Conservation (phyloP, 805 yeast genomes). For the Yarrowia keelungensis region DNA sequence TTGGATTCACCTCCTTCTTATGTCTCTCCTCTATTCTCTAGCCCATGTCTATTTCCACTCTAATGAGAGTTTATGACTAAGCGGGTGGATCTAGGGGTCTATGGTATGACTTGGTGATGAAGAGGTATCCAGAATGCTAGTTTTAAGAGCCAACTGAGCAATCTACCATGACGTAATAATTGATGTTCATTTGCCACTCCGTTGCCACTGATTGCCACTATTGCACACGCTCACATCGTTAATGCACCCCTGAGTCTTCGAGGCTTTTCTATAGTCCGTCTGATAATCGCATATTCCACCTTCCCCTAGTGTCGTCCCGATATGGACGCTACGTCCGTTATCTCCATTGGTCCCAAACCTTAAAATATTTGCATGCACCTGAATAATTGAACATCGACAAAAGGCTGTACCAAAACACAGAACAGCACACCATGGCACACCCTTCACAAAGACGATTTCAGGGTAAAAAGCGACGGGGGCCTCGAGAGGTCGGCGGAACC, state of each 20-base stretch:
- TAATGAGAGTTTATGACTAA: neutral
- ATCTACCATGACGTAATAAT: too few relatives aligned
- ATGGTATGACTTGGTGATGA: too few relatives aligned
- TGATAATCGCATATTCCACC: neutral
- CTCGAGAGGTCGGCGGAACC: slow-evolving; percentile 24
- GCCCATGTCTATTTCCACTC: neutral
- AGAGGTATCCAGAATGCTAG: too few relatives aligned
- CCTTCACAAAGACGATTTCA: neutral
- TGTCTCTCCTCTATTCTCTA: slow-evolving; percentile 2
- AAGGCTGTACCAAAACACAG: neutral
- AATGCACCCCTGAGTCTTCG: slow-evolving; percentile 17
- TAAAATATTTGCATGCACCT: slow-evolving; percentile 24
- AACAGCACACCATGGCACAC: slow-evolving; percentile 7
- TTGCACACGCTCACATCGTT: neutral
- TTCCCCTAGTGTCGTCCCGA: neutral
- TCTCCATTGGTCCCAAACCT: slow-evolving; percentile 20
- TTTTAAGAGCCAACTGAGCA: too few relatives aligned
- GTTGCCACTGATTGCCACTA: too few relatives aligned
- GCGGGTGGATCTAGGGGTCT: too few relatives aligned
- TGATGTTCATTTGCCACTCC: too few relatives aligned
- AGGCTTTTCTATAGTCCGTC: neutral
- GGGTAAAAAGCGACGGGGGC: slow-evolving; percentile 7
- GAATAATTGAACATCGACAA: neutral
- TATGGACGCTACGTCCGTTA: neutral
- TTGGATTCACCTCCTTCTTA: neutral